Evolutionary conservation across 1,284 basidiomycete genomes (phyloP).

Genomic region (Neolentinus lepideus): DNA sequence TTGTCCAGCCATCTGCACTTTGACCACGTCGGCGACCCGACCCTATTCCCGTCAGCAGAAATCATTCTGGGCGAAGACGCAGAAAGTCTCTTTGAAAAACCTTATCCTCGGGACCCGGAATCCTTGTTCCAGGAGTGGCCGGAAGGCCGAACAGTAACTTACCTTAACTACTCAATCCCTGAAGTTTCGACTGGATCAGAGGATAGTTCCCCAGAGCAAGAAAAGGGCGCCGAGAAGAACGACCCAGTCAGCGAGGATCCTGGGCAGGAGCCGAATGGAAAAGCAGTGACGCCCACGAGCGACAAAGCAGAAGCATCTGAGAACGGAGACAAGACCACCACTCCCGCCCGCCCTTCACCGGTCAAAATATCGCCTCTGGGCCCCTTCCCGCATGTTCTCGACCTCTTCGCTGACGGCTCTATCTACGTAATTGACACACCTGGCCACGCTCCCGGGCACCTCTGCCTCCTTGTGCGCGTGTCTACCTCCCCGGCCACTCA

Average conservation of each 20-base stretch:
- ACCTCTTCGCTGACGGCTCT: neutral
- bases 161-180: neutral
- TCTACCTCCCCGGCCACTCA: neutral
- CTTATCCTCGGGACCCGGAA: neutral
- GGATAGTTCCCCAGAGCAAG: no score
- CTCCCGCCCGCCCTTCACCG: neutral
- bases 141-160: neutral
- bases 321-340: neutral
- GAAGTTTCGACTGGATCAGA: no score
- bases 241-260: no score
- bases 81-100: neutral
- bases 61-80: conserved; percentile 1
- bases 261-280: no score
- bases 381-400: neutral
- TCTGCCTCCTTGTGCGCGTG: neutral
- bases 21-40: neutral
- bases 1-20: neutral
- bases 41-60: neutral
- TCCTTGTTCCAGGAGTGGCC: neutral
- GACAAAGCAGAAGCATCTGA: neutral
- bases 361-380: neutral
- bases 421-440: conserved; percentile 1
- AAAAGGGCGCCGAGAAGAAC: no score
- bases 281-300: no score
- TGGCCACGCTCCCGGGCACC: neutral